These are phyloP conservation scores for Hypoxylon sp. DNA, from an alignment of 2,329 filamentous ascomycete genomes.

Conservation along the genomic window DNA sequence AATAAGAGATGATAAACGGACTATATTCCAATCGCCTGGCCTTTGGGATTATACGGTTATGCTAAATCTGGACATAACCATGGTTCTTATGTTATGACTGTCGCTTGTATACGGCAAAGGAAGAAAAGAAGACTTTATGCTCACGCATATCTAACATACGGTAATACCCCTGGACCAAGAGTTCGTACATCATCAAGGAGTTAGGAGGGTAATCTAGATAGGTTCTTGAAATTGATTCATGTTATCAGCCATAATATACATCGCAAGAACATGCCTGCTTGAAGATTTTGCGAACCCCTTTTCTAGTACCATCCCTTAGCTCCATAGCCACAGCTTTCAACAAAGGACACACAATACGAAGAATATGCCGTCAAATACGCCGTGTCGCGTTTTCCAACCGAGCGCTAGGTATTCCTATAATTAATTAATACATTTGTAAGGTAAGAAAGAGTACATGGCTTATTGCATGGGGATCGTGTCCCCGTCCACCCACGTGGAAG, in stretches of 20 bases:
- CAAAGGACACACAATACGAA: not conserved
- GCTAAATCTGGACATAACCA: not conserved
- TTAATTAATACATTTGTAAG: slow-evolving; percentile 11
- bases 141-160: not conserved
- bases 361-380: not conserved
- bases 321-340: not conserved
- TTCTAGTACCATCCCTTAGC: not conserved
- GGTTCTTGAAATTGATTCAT: not conserved
- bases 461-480: slow-evolving; percentile 37
- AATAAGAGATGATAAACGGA: not conserved
- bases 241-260: not conserved
- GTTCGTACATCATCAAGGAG: not conserved
- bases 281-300: not conserved
- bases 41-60: not conserved
- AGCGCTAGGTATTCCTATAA: slow-evolving; percentile 11
- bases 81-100: not conserved
- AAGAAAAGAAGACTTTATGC: not conserved
- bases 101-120: not conserved
- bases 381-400: not conserved
- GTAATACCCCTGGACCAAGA: not conserved
- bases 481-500: slow-evolving; percentile 38
- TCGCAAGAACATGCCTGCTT: not conserved
- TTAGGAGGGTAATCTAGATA: not conserved
- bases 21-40: not conserved
- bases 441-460: not conserved